phyloP scores from a whole-genome alignment of 441 rosid genomes.

The Jatropha podagrica region DNA sequence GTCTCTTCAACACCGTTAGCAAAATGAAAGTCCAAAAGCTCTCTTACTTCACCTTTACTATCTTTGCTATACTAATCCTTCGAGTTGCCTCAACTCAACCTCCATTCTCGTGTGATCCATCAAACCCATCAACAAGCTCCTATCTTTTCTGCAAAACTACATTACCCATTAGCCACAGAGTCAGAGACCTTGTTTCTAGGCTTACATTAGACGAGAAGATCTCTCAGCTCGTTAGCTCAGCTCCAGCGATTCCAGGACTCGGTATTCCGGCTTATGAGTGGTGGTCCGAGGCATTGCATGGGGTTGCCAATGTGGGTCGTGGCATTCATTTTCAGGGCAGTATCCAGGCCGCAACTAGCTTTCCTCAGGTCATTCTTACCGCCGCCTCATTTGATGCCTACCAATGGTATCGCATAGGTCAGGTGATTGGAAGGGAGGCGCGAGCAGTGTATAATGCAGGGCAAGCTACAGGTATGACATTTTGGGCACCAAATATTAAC shows the following conservation, averaged over 20 bases:
- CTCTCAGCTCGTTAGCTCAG: conserved; percentile 67
- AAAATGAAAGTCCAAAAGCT: conserved; percentile 9
- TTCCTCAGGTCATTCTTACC: conserved; percentile 93
- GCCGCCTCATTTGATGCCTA: conserved; percentile 86
- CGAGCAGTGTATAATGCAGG: conserved; percentile 94
- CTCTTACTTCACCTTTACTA: neutral
- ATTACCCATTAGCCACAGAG: conserved; percentile 59
- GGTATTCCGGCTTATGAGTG: conserved; percentile 88
- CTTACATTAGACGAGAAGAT: conserved; percentile 77
- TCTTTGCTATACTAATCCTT: conserved; percentile 6
- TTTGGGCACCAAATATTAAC: conserved; percentile 95
- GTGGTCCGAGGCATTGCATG: conserved; percentile 99
- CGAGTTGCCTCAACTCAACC: conserved; percentile 24
- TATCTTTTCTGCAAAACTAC: conserved; percentile 53
- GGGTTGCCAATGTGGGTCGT: conserved; percentile 84
- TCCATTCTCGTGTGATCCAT: conserved; percentile 30
- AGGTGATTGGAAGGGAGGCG: conserved; percentile 86
- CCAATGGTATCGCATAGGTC: conserved; percentile 90
- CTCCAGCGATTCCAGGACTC: conserved; percentile 68
- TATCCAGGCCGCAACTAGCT: conserved; percentile 80
- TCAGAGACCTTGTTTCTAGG: conserved; percentile 62
- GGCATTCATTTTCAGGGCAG: conserved; percentile 75
- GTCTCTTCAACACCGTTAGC: neutral
- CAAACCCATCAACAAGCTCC: conserved; percentile 23
- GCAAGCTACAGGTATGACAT: conserved; percentile 73